Percentiles rank a stretch among this genome's conserved stretches.
Conservation (phyloP, 768 basidiomycete genomes). For the Boletus reticuloceps region DNA sequence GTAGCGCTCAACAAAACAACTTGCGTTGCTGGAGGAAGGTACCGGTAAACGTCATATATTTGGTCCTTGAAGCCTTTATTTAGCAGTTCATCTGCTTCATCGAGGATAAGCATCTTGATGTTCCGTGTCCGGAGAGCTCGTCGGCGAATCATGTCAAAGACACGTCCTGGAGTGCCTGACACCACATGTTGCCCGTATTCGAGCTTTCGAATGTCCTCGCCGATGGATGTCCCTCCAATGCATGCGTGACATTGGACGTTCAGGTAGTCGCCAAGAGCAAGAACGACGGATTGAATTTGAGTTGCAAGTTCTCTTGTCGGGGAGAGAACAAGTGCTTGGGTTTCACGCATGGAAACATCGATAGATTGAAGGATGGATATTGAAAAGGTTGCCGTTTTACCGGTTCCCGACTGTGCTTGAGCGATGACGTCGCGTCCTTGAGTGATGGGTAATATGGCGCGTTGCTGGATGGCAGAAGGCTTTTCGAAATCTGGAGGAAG, state of each 20-base stretch:
- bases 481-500: constrained; percentile 80
- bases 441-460: constrained; percentile 94
- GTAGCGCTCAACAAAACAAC: constrained; percentile 96
- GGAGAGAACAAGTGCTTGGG: constrained; percentile 93
- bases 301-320: constrained; percentile 98
- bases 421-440: constrained; percentile 98
- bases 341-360: constrained; percentile 91
- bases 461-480: constrained; percentile 97
- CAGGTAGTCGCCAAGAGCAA: constrained; percentile 98
- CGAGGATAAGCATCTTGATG: constrained; percentile 96
- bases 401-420: constrained; percentile 98
- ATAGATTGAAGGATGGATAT: constrained; percentile 98
- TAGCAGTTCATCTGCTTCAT: constrained; percentile 94
- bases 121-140: constrained; percentile 90
- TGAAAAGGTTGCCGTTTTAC: constrained; percentile 99
- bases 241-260: constrained; percentile 98
- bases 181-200: constrained; percentile 98
- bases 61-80: constrained; percentile 99
- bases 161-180: constrained; percentile 95
- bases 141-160: constrained; percentile 98
- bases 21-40: constrained; percentile 95
- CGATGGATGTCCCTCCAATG: constrained; percentile 95
- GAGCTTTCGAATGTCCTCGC: constrained; percentile 95
- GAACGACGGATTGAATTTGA: constrained; percentile 97
- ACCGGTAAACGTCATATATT: constrained; percentile 98